These are phyloP conservation scores for Dryas alaskensis DNA, from an alignment of 306 rosid species.

Conservation along the genomic window DNA sequence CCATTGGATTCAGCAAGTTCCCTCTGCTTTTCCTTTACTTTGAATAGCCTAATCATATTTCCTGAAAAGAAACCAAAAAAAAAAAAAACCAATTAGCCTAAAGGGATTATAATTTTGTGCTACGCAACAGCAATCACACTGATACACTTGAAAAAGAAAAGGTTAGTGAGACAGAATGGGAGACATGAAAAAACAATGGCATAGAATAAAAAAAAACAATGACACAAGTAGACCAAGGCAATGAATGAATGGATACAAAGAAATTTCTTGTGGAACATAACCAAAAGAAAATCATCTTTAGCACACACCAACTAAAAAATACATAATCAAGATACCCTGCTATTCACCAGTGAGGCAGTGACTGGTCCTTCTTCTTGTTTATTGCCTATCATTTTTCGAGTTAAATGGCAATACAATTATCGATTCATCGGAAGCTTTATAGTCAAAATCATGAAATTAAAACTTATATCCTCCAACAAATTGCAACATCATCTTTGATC, in stretches of 20 bases:
- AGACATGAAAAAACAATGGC: conserved; percentile 7
- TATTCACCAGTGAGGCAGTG: neutral
- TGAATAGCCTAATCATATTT: conserved; percentile 79
- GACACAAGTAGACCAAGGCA: neutral
- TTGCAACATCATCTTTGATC: neutral
- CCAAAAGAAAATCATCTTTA: neutral
- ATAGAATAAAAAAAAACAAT: neutral
- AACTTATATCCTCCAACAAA: neutral
- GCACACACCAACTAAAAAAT: neutral
- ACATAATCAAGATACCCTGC: neutral
- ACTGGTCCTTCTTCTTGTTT: neutral
- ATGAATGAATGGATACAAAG: neutral
- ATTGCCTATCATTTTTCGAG: neutral
- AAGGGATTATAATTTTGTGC: neutral
- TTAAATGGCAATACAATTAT: neutral
- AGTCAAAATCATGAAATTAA: neutral
- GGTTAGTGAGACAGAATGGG: neutral
- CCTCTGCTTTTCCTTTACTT: conserved; percentile 92
- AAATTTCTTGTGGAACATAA: conserved; percentile 1
- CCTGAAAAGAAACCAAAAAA: conserved; percentile 31
- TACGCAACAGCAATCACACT: conserved; percentile 2
- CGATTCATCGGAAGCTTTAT: neutral
- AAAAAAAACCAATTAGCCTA: conserved; percentile 16
- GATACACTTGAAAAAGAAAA: neutral
- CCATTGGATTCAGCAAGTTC: conserved; percentile 75